Conservation (phyloP, 495 filamentous ascomycete species). For the Annulohypoxylon stygium region DNA sequence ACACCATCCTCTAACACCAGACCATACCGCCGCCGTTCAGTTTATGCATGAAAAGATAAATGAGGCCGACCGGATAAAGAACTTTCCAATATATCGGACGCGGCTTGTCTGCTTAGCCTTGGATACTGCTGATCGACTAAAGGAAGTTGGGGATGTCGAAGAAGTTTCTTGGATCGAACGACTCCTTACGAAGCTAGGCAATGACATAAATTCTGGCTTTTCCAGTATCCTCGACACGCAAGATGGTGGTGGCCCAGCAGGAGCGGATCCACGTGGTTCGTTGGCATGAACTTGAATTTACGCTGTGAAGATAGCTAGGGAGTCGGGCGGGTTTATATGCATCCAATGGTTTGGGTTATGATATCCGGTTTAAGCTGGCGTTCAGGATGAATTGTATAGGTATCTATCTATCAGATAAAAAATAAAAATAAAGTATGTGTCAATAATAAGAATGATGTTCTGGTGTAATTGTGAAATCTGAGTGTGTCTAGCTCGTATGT, state of each 20-base stretch:
- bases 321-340: conserved; percentile 13
- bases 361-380: conserved; percentile 34
- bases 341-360: conserved; percentile 16
- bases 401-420: neutral
- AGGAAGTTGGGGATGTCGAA: conserved; percentile 36
- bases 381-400: conserved; percentile 13
- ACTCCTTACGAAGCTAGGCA: conserved; percentile 27
- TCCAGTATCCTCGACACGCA: neutral
- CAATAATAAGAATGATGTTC: no score
- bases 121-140: conserved; percentile 46
- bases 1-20: conserved; percentile 57
- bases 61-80: neutral
- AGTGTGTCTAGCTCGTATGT: no score
- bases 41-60: conserved; percentile 40
- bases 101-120: conserved; percentile 43
- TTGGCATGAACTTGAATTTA: neutral
- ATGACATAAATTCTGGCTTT: conserved; percentile 21
- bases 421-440: no score
- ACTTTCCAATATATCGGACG: conserved; percentile 3
- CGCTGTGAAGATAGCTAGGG: neutral
- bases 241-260: neutral
- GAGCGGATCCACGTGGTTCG: no score
- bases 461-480: no score
- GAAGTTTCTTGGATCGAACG: conserved; percentile 49
- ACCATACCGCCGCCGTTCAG: conserved; percentile 52